Evolutionary conservation across 176 grass and related monocot genomes (phyloP), one percentile per base, ranked within the genome.

Genomic region (Elymus sibiricus): DNA sequence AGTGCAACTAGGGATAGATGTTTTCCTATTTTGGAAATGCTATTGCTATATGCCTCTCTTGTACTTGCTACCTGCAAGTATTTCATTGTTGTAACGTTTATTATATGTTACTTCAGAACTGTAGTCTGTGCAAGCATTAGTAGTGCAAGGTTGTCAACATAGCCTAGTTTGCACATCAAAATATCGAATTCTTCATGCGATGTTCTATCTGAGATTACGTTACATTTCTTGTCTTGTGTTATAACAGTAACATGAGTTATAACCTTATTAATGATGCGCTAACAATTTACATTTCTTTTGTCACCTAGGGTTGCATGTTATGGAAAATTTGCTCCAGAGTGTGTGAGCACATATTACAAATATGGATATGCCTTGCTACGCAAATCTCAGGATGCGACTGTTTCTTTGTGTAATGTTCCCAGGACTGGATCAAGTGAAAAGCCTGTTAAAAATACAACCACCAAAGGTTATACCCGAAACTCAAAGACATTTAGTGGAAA

Each of bases 331-430:
- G 89, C 93, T 64, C 86, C 77, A 16, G 93, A 98, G 86, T 98
- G 95, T 92, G 91, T 69, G 35, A 94, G 86, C 73, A 81, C 95
- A 9, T 98, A 98, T 65, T 98, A 90, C 85, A 95, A 98, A 44
- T 98, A 95, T 21, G 95, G 95, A 51, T 87, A 64, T 34, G 93
- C 95, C 24, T 77, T 98, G 43, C 87, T 98, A 22, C 92, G 85
- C 62, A 98, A 95, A 86, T 84, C 90, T 70, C 91, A 94, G 85
- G 91, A 95, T 65, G 95, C 93, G 80, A 72, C 81, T 13, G 89
- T 90, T 78, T 87, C 91, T 51, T 76, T 98, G 28, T 89, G 91
- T n/a, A 85, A 89, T 87, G 82, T 94, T 67, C 90, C 93, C 39
- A 89, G 93, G 83, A 76, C 46, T 61, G 26, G 68, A 32, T 67